These are phyloP conservation scores for Hypoxylon fuscum DNA, from an alignment of 495 filamentous ascomycete genomes.

Conservation along the genomic window DNA sequence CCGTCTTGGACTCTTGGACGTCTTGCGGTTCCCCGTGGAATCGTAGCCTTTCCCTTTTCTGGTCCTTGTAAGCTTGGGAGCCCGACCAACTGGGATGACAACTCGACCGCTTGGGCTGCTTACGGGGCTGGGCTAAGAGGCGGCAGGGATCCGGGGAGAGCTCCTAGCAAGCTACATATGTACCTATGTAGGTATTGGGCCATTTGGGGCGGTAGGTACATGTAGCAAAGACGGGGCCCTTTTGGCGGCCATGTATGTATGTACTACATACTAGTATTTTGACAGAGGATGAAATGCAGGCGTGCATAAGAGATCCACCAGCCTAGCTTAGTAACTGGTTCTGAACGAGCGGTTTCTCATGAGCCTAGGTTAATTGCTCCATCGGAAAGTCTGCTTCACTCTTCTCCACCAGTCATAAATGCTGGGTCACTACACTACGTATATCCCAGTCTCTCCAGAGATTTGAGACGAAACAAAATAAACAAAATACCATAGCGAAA, in stretches of 20 bases:
- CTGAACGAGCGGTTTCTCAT: constrained; percentile 22
- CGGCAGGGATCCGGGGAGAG: constrained; percentile 35
- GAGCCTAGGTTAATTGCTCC: constrained; percentile 14
- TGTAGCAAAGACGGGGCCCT: background rate
- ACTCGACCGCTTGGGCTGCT: constrained; percentile 34
- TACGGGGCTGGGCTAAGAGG: constrained; percentile 18
- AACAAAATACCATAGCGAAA: constrained; percentile 10
- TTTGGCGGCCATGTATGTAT: constrained; percentile 9
- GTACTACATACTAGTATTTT: background rate
- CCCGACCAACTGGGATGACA: constrained; percentile 43
- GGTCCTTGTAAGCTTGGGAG: constrained; percentile 26
- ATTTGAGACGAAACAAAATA: constrained; percentile 21
- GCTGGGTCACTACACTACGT: constrained; percentile 3
- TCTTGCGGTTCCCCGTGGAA: constrained; percentile 2
- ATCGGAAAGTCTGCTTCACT: constrained; percentile 24
- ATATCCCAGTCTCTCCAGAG: constrained; percentile 9
- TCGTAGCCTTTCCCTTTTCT: constrained; percentile 25
- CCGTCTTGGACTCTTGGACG: constrained; percentile 13
- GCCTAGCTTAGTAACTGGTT: constrained; percentile 21
- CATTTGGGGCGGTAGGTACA: constrained; percentile 6
- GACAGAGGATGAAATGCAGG: constrained; percentile 6
- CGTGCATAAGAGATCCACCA: constrained; percentile 23
- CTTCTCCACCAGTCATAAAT: constrained; percentile 32
- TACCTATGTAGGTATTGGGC: background rate
- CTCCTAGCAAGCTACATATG: constrained; percentile 27